phyloP scores from a whole-genome alignment of 495 filamentous ascomycete species.

The Penicillium nucicola region DNA sequence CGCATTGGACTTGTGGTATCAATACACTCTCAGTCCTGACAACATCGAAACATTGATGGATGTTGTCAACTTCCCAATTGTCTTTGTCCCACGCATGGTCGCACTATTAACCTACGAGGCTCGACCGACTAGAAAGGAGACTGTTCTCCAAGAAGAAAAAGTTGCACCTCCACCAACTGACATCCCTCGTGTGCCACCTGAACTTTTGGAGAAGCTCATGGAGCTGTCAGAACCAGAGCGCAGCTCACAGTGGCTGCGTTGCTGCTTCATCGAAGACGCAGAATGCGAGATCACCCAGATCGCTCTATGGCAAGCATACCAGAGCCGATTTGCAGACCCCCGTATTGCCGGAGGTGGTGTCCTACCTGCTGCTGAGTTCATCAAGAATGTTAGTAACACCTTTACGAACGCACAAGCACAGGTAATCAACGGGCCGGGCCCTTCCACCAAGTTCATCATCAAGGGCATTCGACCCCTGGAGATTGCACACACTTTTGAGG shows the following conservation, averaged over 20 bases:
- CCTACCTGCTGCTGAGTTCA: conserved; percentile 90
- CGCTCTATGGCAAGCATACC: conserved; percentile 94
- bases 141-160: conserved; percentile 43
- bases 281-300: conserved; percentile 92
- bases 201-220: conserved; percentile 73
- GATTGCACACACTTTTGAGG: conserved; percentile 68
- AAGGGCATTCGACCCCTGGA: conserved; percentile 81
- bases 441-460: conserved; percentile 83
- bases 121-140: conserved; percentile 37
- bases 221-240: conserved; percentile 79
- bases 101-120: conserved; percentile 70
- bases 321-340: conserved; percentile 66
- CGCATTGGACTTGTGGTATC: conserved; percentile 91
- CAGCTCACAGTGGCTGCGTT: conserved; percentile 73
- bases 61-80: conserved; percentile 57
- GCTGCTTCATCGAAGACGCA: conserved; percentile 74
- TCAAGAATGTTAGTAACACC: conserved; percentile 84
- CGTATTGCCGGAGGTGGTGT: conserved; percentile 52
- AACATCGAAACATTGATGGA: conserved; percentile 74
- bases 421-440: conserved; percentile 58
- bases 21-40: conserved; percentile 81
- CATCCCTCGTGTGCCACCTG: conserved; percentile 71
- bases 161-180: conserved; percentile 50
- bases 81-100: conserved; percentile 70
- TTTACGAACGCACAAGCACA: conserved; percentile 78